Base-by-base conservation (phyloP, 768 basidiomycete species). In the Lentinus brumalis region DNA sequence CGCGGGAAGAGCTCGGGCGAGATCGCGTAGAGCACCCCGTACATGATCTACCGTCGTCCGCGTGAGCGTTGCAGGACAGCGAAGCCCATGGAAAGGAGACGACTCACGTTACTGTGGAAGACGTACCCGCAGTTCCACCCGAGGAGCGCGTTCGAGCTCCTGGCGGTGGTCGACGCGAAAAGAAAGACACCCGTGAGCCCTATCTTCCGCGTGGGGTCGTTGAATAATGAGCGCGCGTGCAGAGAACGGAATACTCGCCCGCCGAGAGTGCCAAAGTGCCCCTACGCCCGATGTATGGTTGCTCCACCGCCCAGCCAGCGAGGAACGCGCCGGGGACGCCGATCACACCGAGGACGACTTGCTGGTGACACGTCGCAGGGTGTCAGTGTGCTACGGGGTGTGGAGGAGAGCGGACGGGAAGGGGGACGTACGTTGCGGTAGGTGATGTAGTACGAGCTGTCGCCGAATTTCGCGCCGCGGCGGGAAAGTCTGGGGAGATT, bases 121-220 rank as follows among this genome's bases (percentile, higher is more conserved):
- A 68, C 62, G 47, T 72, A 72, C 50, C 70, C 88, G 68, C 89
- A 92, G 73, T 92, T 91, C 90, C 90, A 92, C 50, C 85, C 90
- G 29, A 92, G 78, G 44, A 92, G 79, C 30, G 83, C 79, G 61
- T 86, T 78, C 8, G 86, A 89, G 60, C 81, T 85, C 66, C 83
- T 80, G 32, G 90, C 82, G n/a, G 89, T 91, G 47, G 90, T 92
- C 35, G 83, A 86, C 63, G 80, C 86, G 67, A 89, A 87, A 49
- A 94, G 81, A 76, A 92, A 92, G 12, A 79, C 79, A 15, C 89
- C 90, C 11, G 91, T 92, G 67, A 91, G 79, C 70, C 81, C 85
- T 87, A 75, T 69, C 69, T 80, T 79, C 71, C 74, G 76, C 76
- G 68, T 51, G 73, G 61, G 70, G 75, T 80, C 75, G 75, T 80